A percentile compares a stretch with the other conserved stretches of the same genome.
phyloP scores from a whole-genome alignment of 2,329 filamentous ascomycete genomes.

The Aspergillus alliaceus region DNA sequence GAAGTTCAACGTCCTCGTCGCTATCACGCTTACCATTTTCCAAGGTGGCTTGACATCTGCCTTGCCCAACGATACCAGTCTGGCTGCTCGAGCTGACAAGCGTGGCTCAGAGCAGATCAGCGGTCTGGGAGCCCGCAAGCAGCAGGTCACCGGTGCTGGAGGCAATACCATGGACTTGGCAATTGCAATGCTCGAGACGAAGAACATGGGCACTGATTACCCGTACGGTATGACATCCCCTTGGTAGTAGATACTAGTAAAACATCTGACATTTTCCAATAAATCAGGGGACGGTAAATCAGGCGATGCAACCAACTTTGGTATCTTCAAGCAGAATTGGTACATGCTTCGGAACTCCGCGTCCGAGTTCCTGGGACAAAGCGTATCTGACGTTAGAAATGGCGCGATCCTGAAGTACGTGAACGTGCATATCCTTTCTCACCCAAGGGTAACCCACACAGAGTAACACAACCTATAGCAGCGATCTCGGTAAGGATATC shows the following conservation, averaged over 20 bases:
- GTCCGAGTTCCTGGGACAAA: slow-evolving; percentile 23
- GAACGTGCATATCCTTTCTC: neutral
- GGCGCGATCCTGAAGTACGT: slow-evolving; percentile 3
- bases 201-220: slow-evolving; percentile 23
- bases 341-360: slow-evolving; percentile 28
- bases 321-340: slow-evolving; percentile 23
- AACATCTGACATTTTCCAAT: neutral
- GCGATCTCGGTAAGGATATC: neutral
- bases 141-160: slow-evolving; percentile 18
- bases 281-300: slow-evolving; percentile 27
- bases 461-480: neutral
- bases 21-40: neutral
- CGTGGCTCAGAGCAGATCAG: slow-evolving; percentile 19
- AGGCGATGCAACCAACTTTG: slow-evolving; percentile 31
- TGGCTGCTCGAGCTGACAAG: slow-evolving; percentile 8
- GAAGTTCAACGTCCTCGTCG: neutral
- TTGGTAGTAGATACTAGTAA: neutral
- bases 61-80: neutral
- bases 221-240: slow-evolving; percentile 15
- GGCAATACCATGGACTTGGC: slow-evolving; percentile 25
- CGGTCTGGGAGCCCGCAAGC: slow-evolving; percentile 23
- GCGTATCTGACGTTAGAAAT: slow-evolving; percentile 19
- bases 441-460: too few relatives aligned
- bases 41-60: neutral
- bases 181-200: slow-evolving; percentile 28